Evolutionary conservation across 768 basidiomycete species (phyloP).

Genomic region (Pisolithus sp.): DNA sequence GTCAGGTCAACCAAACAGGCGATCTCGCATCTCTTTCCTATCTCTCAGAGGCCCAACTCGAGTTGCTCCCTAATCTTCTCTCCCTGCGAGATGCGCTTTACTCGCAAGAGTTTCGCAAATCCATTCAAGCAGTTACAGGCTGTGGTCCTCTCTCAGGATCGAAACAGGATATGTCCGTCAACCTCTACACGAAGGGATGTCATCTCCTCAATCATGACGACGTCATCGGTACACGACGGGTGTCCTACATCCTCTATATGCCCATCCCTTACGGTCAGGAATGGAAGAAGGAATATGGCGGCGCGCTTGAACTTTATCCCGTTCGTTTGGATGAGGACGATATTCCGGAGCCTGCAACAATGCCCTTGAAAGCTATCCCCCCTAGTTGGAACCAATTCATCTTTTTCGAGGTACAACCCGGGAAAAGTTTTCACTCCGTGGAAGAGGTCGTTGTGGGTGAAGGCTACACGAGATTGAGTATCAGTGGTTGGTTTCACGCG

Average conservation of each 20-base stretch:
- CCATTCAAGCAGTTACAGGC: slow-evolving; percentile 81
- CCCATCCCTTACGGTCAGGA: slow-evolving; percentile 65
- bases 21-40: slow-evolving; percentile 92
- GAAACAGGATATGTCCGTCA: slow-evolving; percentile 94
- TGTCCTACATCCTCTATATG: slow-evolving; percentile 97
- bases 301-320: slow-evolving; percentile 91
- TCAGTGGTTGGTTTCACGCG: slow-evolving; percentile 97
- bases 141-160: slow-evolving; percentile 87
- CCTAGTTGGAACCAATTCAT: slow-evolving; percentile 89
- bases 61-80: slow-evolving; percentile 74
- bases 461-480: slow-evolving; percentile 70
- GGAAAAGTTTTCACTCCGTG: slow-evolving; percentile 92
- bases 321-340: slow-evolving; percentile 52
- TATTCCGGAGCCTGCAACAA: slow-evolving; percentile 54
- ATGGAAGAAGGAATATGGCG: slow-evolving; percentile 90
- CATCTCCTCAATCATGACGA: slow-evolving; percentile 98
- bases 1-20: slow-evolving; percentile 92
- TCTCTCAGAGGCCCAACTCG: slow-evolving; percentile 69
- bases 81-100: slow-evolving; percentile 88
- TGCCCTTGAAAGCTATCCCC: slow-evolving; percentile 61
- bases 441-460: slow-evolving; percentile 90
- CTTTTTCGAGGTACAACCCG: slow-evolving; percentile 90
- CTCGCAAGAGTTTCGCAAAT: slow-evolving; percentile 72
- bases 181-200: slow-evolving; percentile 84
- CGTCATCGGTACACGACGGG: slow-evolving; percentile 88